Evolutionary conservation across 2,329 filamentous ascomycete species (phyloP), one percentile per base, ranked within the genome.

Genomic region (Aureobasidium sp.): DNA sequence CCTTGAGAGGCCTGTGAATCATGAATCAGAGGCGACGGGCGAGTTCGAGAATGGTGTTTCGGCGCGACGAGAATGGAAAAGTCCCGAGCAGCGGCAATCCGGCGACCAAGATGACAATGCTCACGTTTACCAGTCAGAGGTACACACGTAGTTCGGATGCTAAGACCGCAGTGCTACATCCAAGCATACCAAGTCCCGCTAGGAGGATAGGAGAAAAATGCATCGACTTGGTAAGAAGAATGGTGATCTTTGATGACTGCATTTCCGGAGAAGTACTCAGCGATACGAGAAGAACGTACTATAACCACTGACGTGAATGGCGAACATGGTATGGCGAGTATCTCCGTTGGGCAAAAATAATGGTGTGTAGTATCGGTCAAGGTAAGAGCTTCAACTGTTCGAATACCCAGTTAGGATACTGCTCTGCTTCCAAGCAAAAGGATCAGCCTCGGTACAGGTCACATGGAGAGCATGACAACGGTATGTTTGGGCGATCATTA

Each of bases 141-240:
- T 29, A 55, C 37, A 15, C 27, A 55, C 36, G 39, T 46, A 55
- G 13, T 9, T 26, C 17, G 20, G 37, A 37, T 55, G 51, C 51
- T 41, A 55, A 46, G 27, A 46, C 53, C 46, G 53, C 39, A 46
- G 53, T 57, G 53, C 29, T 41, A 46, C 46, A 32, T 29, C 41
- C 53, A 57, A 57, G 53, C 53, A 57, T 36, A 44, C 53, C 39
- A 57, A 46, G 53, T 41, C 15, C 41, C 41, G 39, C 53, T 46
- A 57, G 27, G 27, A 20, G 27, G 34, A 44, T 34, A 23, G 29
- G 29, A 57, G 10, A 26, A 36, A 57, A 36, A 6, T 20, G 10
- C 12, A 46, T 36, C 7, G 20, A 34, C 10, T 15, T 7, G 5
- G 50, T 17, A 53, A 27, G 50, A n/a, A 8, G 26, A 27, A 12